Evolutionary conservation across 495 filamentous ascomycete species (phyloP).

Genomic region (Penicillium longicatenatum): DNA sequence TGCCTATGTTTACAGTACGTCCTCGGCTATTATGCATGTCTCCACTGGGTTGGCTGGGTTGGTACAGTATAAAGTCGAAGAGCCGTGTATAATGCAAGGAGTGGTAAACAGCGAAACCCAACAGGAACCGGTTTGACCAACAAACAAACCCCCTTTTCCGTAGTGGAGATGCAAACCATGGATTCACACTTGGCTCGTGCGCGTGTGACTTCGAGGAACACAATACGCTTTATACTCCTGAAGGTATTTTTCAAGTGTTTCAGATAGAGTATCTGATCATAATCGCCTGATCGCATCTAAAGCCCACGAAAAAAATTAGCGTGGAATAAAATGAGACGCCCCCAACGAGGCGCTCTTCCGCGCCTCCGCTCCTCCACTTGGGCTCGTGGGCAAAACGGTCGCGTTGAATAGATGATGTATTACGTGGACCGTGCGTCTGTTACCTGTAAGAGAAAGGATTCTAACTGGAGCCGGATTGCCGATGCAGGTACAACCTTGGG

Average conservation of each 20-base stretch:
- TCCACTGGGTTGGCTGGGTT: conserved; percentile 10
- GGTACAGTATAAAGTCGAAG: neutral
- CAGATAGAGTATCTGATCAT: neutral
- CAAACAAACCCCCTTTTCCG: neutral
- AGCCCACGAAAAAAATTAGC: neutral
- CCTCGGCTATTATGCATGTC: neutral
- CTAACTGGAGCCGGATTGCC: no score
- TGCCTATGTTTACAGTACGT: neutral
- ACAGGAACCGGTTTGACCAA: neutral
- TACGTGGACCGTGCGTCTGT: neutral
- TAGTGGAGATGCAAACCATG: neutral
- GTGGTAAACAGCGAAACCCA: neutral
- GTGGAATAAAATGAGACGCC: neutral
- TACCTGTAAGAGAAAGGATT: no score
- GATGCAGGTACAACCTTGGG: neutral
- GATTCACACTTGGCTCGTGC: neutral
- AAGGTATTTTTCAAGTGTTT: neutral
- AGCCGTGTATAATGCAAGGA: neutral
- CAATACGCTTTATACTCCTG: neutral
- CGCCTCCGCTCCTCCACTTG: neutral
- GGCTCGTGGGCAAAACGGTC: neutral
- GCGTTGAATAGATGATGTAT: neutral
- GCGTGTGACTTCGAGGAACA: neutral
- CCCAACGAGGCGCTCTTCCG: neutral
- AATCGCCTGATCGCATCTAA: no score